Base-by-base conservation (phyloP, 768 basidiomycete species). In the Daedaleopsis sinensis region DNA sequence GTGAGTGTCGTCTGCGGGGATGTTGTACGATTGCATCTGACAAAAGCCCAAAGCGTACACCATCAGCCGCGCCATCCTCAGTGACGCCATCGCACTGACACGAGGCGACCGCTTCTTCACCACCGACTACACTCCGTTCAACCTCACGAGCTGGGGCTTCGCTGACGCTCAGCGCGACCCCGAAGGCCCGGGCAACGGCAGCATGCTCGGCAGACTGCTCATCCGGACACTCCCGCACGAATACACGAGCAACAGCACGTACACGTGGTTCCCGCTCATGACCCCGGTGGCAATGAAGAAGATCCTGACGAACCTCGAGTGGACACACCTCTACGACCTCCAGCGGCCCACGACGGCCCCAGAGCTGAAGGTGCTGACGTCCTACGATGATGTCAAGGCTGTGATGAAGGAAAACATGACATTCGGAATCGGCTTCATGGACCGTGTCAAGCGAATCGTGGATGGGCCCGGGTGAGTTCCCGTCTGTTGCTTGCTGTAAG, bases 231-330 rank as follows among this genome's bases (percentile, higher is more conserved):
- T 94, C 1, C 91, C 93, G 1, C 74, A 85, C 52, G 76, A 91
- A 69, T 94, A 81, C 74, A 80, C 82, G 0, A 80, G 83, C 59
- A 85, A 89, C 71, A 90, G 88, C 61, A 76, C 84, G 50, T 94
- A 91, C 70, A 86, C 93, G 4, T 93, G 90, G 84, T 94, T 93
- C 87, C 90, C 93, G n/a, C 79, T 94, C 47, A 87, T 93, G 86
- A 90, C 88, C 0, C 93, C 92, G 4, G 77, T 80, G 0, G 72
- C 85, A 2, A 93, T 93, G 91, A 75, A 83, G 60, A 73, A 68
- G 1, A 71, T 86, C 69, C 75, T 93, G 57, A 78, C 70, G 54
- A 82, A 90, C 36, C 68, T 93, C 38, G 81, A 82, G 43, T 74
- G 83, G 23, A 58, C 76, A 18, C 77, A 83, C 27, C 73, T 81